phyloP scores from a whole-genome alignment of 1,284 basidiomycete genomes.

The Crepidotus sp. region DNA sequence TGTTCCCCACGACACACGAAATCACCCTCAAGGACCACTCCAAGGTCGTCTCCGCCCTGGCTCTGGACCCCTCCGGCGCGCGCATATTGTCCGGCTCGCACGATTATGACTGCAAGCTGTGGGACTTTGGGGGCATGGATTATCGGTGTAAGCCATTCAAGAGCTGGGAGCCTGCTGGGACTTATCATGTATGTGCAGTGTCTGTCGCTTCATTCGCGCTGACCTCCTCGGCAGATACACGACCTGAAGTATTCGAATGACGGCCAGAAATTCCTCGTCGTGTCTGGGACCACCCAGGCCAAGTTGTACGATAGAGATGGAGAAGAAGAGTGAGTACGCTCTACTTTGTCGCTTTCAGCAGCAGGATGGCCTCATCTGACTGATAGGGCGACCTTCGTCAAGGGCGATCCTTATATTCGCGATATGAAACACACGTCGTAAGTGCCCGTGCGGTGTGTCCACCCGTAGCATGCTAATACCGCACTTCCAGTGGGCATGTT shows the following conservation, averaged over 20 bases:
- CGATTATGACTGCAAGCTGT: slow-evolving; percentile 96
- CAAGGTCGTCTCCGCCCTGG: slow-evolving; percentile 88
- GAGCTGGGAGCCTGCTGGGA: slow-evolving; percentile 88
- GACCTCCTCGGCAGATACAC: slow-evolving; percentile 53
- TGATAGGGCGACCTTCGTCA: slow-evolving; percentile 74
- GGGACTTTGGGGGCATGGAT: slow-evolving; percentile 99
- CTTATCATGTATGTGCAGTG: slow-evolving; percentile 74
- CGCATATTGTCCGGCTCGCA: slow-evolving; percentile 87
- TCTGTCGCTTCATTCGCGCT: slow-evolving; percentile 14
- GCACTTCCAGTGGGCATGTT: slow-evolving; percentile 77
- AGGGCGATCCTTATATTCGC: slow-evolving; percentile 96
- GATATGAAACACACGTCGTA: slow-evolving; percentile 97
- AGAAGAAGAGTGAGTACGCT: slow-evolving; percentile 81
- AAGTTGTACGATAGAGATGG: slow-evolving; percentile 88
- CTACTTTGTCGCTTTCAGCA: slow-evolving; percentile 18
- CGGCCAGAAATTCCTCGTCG: slow-evolving; percentile 75
- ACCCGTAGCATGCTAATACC: slow-evolving; percentile 3
- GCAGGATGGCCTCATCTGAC: slow-evolving; percentile 41
- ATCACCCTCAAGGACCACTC: slow-evolving; percentile 87
- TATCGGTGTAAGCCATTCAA: slow-evolving; percentile 83
- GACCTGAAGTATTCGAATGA: slow-evolving; percentile 84
- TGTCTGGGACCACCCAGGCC: slow-evolving; percentile 83
- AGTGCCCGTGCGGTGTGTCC: slow-evolving; percentile 22
- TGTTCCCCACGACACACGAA: slow-evolving; percentile 83
- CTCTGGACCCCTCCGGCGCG: slow-evolving; percentile 89